Evolutionary conservation across 2,329 filamentous ascomycete species (phyloP).

Genomic region (Shiraia sp.): DNA sequence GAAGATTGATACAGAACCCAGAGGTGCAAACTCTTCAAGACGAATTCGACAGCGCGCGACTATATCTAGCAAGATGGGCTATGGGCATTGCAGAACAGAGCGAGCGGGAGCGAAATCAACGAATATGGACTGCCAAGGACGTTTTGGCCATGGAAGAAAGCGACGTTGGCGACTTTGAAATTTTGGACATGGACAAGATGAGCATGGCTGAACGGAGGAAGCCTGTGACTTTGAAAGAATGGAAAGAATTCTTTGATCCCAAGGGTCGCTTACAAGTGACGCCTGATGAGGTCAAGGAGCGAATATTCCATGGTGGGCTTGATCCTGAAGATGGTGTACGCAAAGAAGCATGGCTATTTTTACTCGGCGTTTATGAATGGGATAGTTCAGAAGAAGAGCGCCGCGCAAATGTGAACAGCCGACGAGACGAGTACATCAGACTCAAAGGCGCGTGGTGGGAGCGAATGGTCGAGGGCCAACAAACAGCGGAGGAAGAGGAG

Average conservation of each 20-base stretch:
- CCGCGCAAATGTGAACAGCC: conserved; percentile 77
- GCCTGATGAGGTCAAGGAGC: conserved; percentile 89
- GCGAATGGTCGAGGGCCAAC: conserved; percentile 78
- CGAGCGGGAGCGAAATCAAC: conserved; percentile 79
- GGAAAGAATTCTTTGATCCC: conserved; percentile 86
- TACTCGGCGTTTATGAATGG: conserved; percentile 92
- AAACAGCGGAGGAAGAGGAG: conserved; percentile 80
- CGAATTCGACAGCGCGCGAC: conserved; percentile 92
- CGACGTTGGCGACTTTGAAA: conserved; percentile 92
- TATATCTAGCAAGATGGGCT: conserved; percentile 95
- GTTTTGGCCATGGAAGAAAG: conserved; percentile 93
- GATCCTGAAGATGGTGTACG: conserved; percentile 87
- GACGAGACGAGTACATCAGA: conserved; percentile 90
- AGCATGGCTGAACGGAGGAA: conserved; percentile 77
- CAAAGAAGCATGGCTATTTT: conserved; percentile 95
- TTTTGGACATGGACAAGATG: conserved; percentile 78
- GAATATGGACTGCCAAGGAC: conserved; percentile 92
- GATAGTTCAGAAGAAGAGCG: conserved; percentile 85
- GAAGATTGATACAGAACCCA: conserved; percentile 81
- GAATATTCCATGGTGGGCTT: conserved; percentile 94
- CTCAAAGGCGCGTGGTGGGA: conserved; percentile 98
- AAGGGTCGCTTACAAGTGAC: conserved; percentile 79
- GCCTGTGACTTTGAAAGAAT: conserved; percentile 79
- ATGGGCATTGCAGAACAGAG: conserved; percentile 99
- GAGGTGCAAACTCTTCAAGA: conserved; percentile 95